phyloP scores from a whole-genome alignment of 192 early-diverging fungal species.

The Radiomyces spectabilis region DNA sequence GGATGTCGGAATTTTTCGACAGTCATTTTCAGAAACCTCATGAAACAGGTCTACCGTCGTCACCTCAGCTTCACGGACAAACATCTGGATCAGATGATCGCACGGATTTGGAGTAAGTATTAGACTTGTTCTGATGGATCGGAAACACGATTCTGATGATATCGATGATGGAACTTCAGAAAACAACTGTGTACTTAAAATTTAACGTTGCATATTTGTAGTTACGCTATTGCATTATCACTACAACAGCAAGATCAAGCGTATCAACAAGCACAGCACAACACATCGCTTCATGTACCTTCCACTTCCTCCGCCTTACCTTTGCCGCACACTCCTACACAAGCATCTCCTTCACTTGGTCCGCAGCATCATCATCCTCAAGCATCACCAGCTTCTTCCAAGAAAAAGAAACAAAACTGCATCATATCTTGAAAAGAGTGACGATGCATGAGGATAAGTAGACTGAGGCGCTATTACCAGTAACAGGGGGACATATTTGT shows the following conservation, averaged over 20 bases:
- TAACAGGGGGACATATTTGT: too few species aligned
- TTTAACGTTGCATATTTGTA: not conserved
- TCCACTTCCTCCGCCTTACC: too few species aligned
- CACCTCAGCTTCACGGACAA: not conserved
- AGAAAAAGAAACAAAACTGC: not conserved
- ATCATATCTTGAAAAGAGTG: not conserved
- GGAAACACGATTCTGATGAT: not conserved
- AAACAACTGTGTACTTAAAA: not conserved
- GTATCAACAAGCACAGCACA: too few species aligned
- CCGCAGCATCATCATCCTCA: not conserved
- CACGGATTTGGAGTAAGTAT: conserved; percentile 6
- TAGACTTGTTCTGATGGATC: not conserved
- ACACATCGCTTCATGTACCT: too few species aligned
- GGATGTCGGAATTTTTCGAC: conserved; percentile 52
- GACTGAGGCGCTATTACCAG: too few species aligned
- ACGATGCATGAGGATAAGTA: too few species aligned
- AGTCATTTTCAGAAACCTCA: conserved; percentile 33
- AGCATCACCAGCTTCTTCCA: too few species aligned
- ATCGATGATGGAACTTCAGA: not conserved
- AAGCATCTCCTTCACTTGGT: not conserved
- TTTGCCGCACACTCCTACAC: not conserved
- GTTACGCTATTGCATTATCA: conserved; percentile 1
- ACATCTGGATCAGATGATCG: not conserved
- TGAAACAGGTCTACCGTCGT: not conserved
- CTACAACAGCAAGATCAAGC: conserved; percentile 1